phyloP scores from a whole-genome alignment of 345 rosid species.

The Lepidium africanum region DNA sequence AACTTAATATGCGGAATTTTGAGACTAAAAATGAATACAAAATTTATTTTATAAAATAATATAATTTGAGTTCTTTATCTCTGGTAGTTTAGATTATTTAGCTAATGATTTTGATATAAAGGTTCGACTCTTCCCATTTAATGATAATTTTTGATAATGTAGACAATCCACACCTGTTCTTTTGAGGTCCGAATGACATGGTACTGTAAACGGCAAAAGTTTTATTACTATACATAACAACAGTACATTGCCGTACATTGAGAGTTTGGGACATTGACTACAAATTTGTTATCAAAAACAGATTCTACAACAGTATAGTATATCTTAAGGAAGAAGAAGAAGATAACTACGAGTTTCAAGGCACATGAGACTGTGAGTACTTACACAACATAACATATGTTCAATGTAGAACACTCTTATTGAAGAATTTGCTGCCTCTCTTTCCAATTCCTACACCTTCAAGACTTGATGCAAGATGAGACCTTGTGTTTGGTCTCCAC shows the following conservation, averaged over 20 bases:
- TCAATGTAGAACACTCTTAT: conserved; percentile 28
- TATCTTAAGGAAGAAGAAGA: background rate
- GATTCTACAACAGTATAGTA: background rate
- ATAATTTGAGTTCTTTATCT: too few species aligned
- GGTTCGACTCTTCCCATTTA: too few species aligned
- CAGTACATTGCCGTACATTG: background rate
- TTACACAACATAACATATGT: background rate
- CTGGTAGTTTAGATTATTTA: too few species aligned
- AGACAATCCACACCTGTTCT: too few species aligned
- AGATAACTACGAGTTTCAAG: background rate
- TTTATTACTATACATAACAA: background rate
- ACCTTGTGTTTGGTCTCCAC: conserved; percentile 87
- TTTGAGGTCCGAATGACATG: too few species aligned
- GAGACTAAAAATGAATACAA: too few species aligned
- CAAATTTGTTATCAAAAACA: background rate
- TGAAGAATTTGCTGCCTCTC: conserved; percentile 79
- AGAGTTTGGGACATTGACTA: background rate
- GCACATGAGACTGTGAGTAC: background rate
- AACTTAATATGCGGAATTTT: background rate
- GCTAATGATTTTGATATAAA: too few species aligned
- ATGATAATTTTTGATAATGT: too few species aligned
- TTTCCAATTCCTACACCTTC: conserved; percentile 60
- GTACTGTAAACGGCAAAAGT: background rate
- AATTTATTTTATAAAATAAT: too few species aligned
- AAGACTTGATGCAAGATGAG: conserved; percentile 61